Evolutionary conservation across 805 yeast species (phyloP).

Genomic region (Starmerella lactis-condensi): DNA sequence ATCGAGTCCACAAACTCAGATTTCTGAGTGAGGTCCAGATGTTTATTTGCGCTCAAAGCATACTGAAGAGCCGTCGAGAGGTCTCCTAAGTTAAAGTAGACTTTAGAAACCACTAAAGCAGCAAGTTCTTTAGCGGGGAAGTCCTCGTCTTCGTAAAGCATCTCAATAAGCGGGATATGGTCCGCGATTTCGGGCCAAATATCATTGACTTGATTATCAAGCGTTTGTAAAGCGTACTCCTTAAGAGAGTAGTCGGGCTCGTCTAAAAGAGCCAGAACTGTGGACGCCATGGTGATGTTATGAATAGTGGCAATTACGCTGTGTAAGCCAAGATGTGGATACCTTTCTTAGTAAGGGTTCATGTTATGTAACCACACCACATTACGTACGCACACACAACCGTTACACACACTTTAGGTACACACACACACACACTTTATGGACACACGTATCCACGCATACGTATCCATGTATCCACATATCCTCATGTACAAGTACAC

Average conservation of each 20-base stretch:
- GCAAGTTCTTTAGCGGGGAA: slow-evolving; percentile 69
- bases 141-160: slow-evolving; percentile 63
- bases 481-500: no score
- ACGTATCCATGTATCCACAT: no score
- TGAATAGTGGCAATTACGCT: no score
- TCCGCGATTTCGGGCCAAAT: slow-evolving; percentile 97
- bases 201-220: slow-evolving; percentile 69
- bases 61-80: slow-evolving; percentile 77
- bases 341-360: no score
- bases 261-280: slow-evolving; percentile 70
- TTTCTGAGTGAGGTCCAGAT: slow-evolving; percentile 53
- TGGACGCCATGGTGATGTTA: slow-evolving; percentile 63
- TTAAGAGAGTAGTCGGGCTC: slow-evolving; percentile 67
- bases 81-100: slow-evolving; percentile 80
- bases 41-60: slow-evolving; percentile 67
- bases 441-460: no score
- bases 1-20: slow-evolving; percentile 87
- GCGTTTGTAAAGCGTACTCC: slow-evolving; percentile 64
- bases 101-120: slow-evolving; percentile 82
- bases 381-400: no score
- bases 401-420: no score
- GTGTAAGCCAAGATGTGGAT: no score
- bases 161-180: slow-evolving; percentile 71
- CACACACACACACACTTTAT: no score
- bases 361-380: no score